Evolutionary conservation across 1,284 basidiomycete species (phyloP).

Genomic region (Melampsora abietis-canadensis): DNA sequence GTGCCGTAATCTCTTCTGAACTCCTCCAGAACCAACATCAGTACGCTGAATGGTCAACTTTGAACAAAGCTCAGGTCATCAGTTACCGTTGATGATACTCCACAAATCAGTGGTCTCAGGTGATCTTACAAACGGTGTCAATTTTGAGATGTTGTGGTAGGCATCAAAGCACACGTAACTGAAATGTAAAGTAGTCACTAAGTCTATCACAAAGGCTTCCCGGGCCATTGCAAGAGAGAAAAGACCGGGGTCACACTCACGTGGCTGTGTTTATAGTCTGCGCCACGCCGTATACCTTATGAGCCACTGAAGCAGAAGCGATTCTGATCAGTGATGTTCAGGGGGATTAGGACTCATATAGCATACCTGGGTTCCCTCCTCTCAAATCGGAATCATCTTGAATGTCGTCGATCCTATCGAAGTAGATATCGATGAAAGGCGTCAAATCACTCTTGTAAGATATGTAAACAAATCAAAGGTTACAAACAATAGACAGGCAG

Average conservation of each 20-base stretch:
- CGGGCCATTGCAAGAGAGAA: slow-evolving; percentile 56
- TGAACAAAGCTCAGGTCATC: too few relatives aligned
- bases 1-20: slow-evolving; percentile 74
- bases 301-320: slow-evolving; percentile 64
- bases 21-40: too few relatives aligned
- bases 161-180: slow-evolving; percentile 40
- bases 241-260: slow-evolving; percentile 59
- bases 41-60: too few relatives aligned
- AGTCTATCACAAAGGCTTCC: slow-evolving; percentile 55
- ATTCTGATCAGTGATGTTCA: slow-evolving; percentile 13
- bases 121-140: not conserved
- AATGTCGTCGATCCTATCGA: slow-evolving; percentile 83
- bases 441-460: not conserved
- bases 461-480: not conserved
- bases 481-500: slow-evolving; percentile 76
- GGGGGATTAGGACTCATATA: not conserved
- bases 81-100: slow-evolving; percentile 33
- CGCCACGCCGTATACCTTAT: slow-evolving; percentile 91
- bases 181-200: slow-evolving; percentile 60
- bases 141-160: slow-evolving; percentile 27
- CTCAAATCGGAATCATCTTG: slow-evolving; percentile 91
- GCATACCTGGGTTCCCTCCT: slow-evolving; percentile 73
- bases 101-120: slow-evolving; percentile 12
- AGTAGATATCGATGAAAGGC: not conserved
- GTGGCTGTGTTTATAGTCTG: slow-evolving; percentile 98